phyloP scores from a whole-genome alignment of 1,284 basidiomycete genomes.

The Cryptococcus hybrid region DNA sequence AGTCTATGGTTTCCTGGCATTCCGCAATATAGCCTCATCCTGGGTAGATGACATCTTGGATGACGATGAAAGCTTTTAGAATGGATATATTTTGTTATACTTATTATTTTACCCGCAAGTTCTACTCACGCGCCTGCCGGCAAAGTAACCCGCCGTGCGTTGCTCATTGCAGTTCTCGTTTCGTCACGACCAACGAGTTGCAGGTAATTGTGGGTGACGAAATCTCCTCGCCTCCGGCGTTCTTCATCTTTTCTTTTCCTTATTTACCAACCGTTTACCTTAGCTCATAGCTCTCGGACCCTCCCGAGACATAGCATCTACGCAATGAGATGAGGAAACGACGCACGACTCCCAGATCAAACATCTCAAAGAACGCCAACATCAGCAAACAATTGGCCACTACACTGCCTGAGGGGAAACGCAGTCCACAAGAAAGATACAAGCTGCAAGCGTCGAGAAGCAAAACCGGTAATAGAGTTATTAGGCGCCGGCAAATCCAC shows the following conservation, averaged over 20 bases:
- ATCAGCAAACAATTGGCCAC: background rate
- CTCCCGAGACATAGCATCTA: background rate
- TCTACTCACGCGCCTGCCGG: too few species aligned
- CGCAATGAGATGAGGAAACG: conserved; percentile 1
- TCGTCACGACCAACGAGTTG: background rate
- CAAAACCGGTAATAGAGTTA: too few species aligned
- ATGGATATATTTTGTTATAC: too few species aligned
- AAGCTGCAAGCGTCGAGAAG: too few species aligned
- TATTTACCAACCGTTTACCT: background rate
- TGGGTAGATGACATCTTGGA: conserved; percentile 17
- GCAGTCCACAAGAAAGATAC: background rate
- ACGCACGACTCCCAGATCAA: background rate
- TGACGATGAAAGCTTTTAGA: too few species aligned
- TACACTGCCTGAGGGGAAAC: background rate
- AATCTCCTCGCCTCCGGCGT: background rate
- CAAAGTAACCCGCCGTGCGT: background rate
- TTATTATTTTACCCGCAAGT: too few species aligned
- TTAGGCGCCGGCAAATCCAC: too few species aligned
- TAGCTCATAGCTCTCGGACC: background rate
- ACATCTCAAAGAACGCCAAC: background rate
- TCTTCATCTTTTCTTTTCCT: conserved; percentile 1
- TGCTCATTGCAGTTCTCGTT: background rate
- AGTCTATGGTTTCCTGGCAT: conserved; percentile 47
- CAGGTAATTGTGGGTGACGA: background rate
- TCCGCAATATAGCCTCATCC: conserved; percentile 37